Percentiles rank a stretch among this genome's conserved stretches.
phyloP scores from a whole-genome alignment of 2,329 filamentous ascomycete species.

The Elsinoe necatrix region DNA sequence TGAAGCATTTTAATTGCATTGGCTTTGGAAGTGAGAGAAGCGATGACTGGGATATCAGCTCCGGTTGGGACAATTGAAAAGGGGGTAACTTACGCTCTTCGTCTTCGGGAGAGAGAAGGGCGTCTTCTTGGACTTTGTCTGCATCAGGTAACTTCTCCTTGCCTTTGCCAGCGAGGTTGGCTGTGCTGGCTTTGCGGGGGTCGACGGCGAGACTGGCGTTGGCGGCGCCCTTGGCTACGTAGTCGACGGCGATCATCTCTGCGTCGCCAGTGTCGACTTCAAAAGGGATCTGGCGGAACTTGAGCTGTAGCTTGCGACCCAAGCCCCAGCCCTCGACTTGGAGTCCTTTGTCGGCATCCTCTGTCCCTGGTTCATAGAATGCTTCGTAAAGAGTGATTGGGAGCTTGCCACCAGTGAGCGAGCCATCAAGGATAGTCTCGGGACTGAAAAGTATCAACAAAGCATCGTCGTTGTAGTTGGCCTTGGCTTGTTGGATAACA shows the following conservation, averaged over 20 bases:
- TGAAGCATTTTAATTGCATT: conserved; percentile 94
- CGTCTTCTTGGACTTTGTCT: conserved; percentile 24
- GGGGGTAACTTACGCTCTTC: conserved; percentile 47
- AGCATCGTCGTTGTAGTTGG: conserved; percentile 72
- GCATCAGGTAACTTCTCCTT: conserved; percentile 31
- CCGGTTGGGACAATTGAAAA: conserved; percentile 4
- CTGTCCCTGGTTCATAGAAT: conserved; percentile 61
- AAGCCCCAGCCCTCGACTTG: conserved; percentile 59
- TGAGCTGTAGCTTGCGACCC: conserved; percentile 47
- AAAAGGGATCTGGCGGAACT: conserved; percentile 77
- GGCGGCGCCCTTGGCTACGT: conserved; percentile 74
- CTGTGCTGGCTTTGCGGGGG: conserved; percentile 20
- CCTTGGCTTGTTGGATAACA: conserved; percentile 69
- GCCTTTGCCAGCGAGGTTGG: conserved; percentile 24
- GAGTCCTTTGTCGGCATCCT: conserved; percentile 54
- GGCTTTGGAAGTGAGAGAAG: conserved; percentile 70
- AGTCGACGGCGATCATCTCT: conserved; percentile 96
- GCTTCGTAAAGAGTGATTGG: conserved; percentile 87
- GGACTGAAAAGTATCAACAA: conserved; percentile 83
- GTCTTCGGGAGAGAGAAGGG: conserved; percentile 49
- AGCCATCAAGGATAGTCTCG: conserved; percentile 42
- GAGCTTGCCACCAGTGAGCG: conserved; percentile 64
- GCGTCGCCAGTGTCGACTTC: conserved; percentile 89
- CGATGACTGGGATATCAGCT: conserved; percentile 41
- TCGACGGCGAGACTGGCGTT: conserved; percentile 58